Percentiles rank a stretch among this genome's conserved stretches.
These are phyloP conservation scores for Neopestalotiopsis sp. DNA, from an alignment of 2,329 filamentous ascomycete species.

Conservation along the genomic window DNA sequence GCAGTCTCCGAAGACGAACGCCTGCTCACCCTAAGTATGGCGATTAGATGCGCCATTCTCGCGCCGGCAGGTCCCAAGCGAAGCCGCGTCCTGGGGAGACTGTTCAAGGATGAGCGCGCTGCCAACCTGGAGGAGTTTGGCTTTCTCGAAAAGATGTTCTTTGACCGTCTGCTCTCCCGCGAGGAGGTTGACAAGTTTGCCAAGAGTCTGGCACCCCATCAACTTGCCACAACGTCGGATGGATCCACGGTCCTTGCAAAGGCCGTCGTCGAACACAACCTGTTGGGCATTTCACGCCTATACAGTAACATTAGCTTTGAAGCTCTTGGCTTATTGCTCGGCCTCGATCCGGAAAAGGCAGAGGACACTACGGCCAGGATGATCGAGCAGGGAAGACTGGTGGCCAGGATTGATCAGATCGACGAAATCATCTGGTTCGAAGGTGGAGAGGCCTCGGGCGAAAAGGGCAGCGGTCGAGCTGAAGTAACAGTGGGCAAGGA, in stretches of 20 bases:
- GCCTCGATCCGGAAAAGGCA: slow-evolving; percentile 78
- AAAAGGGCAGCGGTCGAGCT: slow-evolving; percentile 70
- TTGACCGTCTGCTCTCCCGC: slow-evolving; percentile 81
- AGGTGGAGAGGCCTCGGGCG: slow-evolving; percentile 69
- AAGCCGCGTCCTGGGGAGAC: slow-evolving; percentile 76
- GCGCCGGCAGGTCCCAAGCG: slow-evolving; percentile 88
- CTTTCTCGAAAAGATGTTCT: slow-evolving; percentile 97
- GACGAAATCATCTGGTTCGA: slow-evolving; percentile 89
- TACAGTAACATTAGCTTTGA: slow-evolving; percentile 81
- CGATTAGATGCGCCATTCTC: slow-evolving; percentile 90
- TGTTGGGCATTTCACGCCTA: slow-evolving; percentile 81
- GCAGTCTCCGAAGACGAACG: slow-evolving; percentile 87
- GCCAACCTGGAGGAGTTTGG: slow-evolving; percentile 76
- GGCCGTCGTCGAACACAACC: slow-evolving; percentile 94
- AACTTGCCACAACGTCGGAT: slow-evolving; percentile 87
- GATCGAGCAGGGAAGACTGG: slow-evolving; percentile 91
- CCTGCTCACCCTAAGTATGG: slow-evolving; percentile 80
- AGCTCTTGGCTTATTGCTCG: slow-evolving; percentile 77
- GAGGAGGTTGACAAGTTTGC: slow-evolving; percentile 89
- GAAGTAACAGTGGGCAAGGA: slow-evolving; percentile 69
- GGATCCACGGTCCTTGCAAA: slow-evolving; percentile 92
- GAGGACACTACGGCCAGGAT: slow-evolving; percentile 92
- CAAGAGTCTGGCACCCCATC: slow-evolving; percentile 79
- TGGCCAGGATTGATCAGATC: slow-evolving; percentile 93
- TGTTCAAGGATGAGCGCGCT: slow-evolving; percentile 93